Evolutionary conservation across 2,329 filamentous ascomycete species (phyloP).

Genomic region (Diaporthe citri): DNA sequence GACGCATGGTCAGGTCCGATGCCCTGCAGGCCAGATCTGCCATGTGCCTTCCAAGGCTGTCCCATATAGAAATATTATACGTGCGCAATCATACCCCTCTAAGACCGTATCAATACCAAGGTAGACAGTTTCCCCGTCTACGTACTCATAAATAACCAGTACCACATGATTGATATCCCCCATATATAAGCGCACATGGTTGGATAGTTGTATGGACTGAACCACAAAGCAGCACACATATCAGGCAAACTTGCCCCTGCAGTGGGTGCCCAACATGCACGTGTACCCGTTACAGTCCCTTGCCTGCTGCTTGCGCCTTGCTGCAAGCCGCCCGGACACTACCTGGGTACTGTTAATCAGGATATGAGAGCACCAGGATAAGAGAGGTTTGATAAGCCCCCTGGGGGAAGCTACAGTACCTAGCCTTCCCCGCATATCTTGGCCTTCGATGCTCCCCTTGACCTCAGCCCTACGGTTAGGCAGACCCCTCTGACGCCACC

Average conservation of each 20-base stretch:
- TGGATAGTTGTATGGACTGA: background rate
- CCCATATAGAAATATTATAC: background rate
- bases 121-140: background rate
- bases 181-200: background rate
- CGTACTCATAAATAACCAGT: background rate
- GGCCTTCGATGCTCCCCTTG: slow-evolving; percentile 7
- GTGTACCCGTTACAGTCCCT: background rate
- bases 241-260: background rate
- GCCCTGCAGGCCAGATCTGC: background rate
- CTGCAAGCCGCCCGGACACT: no score
- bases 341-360: background rate
- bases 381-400: background rate
- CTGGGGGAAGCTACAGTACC: background rate
- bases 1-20: background rate
- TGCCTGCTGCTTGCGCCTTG: no score
- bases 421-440: slow-evolving; percentile 32
- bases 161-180: background rate
- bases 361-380: background rate
- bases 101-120: background rate
- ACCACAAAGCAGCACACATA: background rate
- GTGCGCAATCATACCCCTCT: background rate
- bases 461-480: slow-evolving; percentile 38
- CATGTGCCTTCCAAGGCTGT: background rate
- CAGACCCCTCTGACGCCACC: slow-evolving; percentile 37
- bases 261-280: background rate